A percentile compares a stretch with the other conserved stretches of the same genome.
Evolutionary conservation across 495 filamentous ascomycete genomes (phyloP).

Genomic region (Tuber calosporum): DNA sequence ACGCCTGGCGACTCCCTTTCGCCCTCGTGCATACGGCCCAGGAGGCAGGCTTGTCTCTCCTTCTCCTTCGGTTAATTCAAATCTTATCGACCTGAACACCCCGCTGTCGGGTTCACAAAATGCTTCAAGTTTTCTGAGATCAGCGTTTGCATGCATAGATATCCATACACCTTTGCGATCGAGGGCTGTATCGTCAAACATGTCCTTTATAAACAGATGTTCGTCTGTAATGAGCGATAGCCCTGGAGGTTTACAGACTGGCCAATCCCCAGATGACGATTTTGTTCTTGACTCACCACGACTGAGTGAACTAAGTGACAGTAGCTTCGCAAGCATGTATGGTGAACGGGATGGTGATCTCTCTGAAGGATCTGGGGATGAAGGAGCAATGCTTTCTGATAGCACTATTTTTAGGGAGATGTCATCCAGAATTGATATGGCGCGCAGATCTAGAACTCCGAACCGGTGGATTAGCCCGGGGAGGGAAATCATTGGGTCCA

Average conservation of each 20-base stretch:
- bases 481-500: slow-evolving; percentile 30
- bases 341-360: slow-evolving; percentile 40
- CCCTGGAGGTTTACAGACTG: slow-evolving; percentile 9
- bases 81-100: slow-evolving; percentile 29
- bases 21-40: slow-evolving; percentile 3
- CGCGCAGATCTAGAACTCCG: slow-evolving; percentile 16
- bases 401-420: slow-evolving; percentile 5
- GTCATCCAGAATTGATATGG: not conserved
- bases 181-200: slow-evolving; percentile 14
- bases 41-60: slow-evolving; percentile 15
- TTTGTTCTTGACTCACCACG: slow-evolving; percentile 46
- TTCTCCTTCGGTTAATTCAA: slow-evolving; percentile 21
- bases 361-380: not conserved
- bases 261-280: slow-evolving; percentile 19
- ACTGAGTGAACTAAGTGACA: slow-evolving; percentile 71
- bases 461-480: slow-evolving; percentile 28
- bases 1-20: slow-evolving; percentile 13
- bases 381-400: slow-evolving; percentile 8
- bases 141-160: slow-evolving; percentile 5
- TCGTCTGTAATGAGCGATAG: slow-evolving; percentile 25
- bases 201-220: slow-evolving; percentile 20
- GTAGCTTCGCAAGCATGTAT: slow-evolving; percentile 65
- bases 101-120: slow-evolving; percentile 8
- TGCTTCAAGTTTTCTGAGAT: slow-evolving; percentile 12
- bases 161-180: slow-evolving; percentile 9